A percentile compares a stretch with the other conserved stretches of the same genome.
phyloP scores from a whole-genome alignment of 768 basidiomycete genomes.

The Suillus occidentalis region DNA sequence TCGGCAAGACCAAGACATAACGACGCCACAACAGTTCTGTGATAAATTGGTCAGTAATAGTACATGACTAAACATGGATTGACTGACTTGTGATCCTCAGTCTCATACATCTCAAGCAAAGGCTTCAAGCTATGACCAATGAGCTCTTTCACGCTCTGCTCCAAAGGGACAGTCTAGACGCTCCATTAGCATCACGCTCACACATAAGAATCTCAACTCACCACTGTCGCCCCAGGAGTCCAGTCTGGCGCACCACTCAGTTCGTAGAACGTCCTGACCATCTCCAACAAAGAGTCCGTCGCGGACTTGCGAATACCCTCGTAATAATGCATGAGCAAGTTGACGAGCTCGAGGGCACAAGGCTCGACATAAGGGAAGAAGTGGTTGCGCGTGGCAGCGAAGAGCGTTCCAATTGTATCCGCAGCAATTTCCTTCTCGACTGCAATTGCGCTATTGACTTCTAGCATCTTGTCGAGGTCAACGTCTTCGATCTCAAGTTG shows the following conservation, averaged over 20 bases:
- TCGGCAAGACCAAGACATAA: constrained; percentile 89
- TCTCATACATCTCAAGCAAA: constrained; percentile 86
- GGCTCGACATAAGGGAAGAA: constrained; percentile 92
- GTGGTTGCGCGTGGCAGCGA: constrained; percentile 73
- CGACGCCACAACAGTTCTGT: constrained; percentile 82
- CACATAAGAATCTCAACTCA: constrained; percentile 36
- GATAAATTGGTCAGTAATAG: constrained; percentile 13
- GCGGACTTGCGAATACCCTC: constrained; percentile 97
- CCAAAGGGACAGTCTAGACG: constrained; percentile 48
- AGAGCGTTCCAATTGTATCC: constrained; percentile 91
- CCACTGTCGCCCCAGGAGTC: constrained; percentile 68
- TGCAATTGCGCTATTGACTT: constrained; percentile 93
- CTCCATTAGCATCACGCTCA: constrained; percentile 12
- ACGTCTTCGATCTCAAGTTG: constrained; percentile 73
- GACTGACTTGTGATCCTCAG: constrained; percentile 96
- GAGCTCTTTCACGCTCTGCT: constrained; percentile 73
- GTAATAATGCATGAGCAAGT: constrained; percentile 87
- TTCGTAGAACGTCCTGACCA: constrained; percentile 90
- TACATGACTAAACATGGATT: constrained; percentile 5
- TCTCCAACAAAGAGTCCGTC: constrained; percentile 82
- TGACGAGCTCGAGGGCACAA: constrained; percentile 75
- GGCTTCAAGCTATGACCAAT: constrained; percentile 71
- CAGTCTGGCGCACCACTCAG: constrained; percentile 82
- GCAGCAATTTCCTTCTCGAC: constrained; percentile 99
- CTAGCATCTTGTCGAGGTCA: constrained; percentile 84